A percentile compares a stretch with the other conserved stretches of the same genome.
Conservation (phyloP, 75 land plant species). For the Pinus albicaulis region DNA sequence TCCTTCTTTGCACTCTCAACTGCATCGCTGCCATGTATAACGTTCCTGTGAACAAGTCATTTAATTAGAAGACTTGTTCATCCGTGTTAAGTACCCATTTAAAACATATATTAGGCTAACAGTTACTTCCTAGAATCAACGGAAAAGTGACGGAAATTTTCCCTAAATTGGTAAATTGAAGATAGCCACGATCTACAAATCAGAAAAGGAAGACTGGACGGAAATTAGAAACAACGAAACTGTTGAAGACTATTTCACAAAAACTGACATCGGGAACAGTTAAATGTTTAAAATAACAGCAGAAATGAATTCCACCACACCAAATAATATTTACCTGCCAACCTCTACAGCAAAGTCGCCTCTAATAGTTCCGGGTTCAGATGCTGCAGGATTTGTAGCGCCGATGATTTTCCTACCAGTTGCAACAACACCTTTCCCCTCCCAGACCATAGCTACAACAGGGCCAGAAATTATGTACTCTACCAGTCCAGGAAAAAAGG, state of each 20-base stretch:
- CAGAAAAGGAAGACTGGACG: neutral
- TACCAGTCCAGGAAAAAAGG: constrained; percentile 75
- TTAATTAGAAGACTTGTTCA: neutral
- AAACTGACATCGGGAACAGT: neutral
- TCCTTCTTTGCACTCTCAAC: constrained; percentile 86
- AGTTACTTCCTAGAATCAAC: neutral
- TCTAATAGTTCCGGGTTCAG: constrained; percentile 93
- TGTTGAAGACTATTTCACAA: neutral
- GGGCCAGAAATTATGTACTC: constrained; percentile 93
- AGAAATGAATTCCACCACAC: too few species aligned
- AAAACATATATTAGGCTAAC: neutral
- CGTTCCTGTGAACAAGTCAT: constrained; percentile 50
- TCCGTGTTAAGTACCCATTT: neutral
- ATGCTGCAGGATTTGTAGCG: constrained; percentile 78
- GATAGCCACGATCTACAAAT: neutral
- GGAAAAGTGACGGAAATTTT: neutral
- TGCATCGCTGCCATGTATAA: constrained; percentile 93
- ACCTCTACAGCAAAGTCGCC: constrained; percentile 89
- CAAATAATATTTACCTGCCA: constrained; percentile 56
- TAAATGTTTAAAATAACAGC: too few species aligned
- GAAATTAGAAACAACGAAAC: neutral
- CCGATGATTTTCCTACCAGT: constrained; percentile 92
- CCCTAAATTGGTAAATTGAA: neutral
- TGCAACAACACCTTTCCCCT: constrained; percentile 77
- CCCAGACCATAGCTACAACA: constrained; percentile 97